Conservation (phyloP, 176 grass and related monocot species). For the Hyparrhenia diplandra region DNA sequence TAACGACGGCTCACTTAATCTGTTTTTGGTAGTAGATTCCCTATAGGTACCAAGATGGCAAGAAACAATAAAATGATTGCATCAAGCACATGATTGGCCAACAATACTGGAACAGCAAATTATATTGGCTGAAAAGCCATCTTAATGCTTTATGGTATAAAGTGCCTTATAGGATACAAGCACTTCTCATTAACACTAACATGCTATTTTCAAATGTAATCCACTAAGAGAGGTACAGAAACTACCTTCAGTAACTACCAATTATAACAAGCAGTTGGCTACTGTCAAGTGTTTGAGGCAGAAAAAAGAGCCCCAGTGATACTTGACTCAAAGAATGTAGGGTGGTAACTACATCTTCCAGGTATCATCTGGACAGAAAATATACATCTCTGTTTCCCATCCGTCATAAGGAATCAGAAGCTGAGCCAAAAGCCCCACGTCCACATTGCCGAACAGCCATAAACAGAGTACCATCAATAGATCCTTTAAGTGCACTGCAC, state of each 20-base stretch:
- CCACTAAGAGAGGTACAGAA: slow-evolving; percentile 39
- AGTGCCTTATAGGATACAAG: slow-evolving; percentile 18
- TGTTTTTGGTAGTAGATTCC: slow-evolving; percentile 2
- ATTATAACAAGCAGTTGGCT: slow-evolving; percentile 34
- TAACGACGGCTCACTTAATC: neutral
- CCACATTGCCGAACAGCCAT: slow-evolving; percentile 82
- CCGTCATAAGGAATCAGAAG: slow-evolving; percentile 75
- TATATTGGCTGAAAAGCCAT: slow-evolving; percentile 3
- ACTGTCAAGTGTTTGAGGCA: slow-evolving; percentile 33
- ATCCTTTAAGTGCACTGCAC: slow-evolving; percentile 61
- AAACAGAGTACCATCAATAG: slow-evolving; percentile 60
- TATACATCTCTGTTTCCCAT: slow-evolving; percentile 39
- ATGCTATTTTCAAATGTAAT: slow-evolving; percentile 27
- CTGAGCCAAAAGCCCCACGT: slow-evolving; percentile 64
- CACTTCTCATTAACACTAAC: slow-evolving; percentile 20
- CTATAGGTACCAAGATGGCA: neutral
- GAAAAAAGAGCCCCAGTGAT: slow-evolving; percentile 31
- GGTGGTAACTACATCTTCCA: slow-evolving; percentile 43
- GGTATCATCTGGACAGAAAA: slow-evolving; percentile 40
- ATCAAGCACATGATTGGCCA: slow-evolving; percentile 5
- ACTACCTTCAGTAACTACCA: slow-evolving; percentile 51
- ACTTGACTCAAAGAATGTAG: slow-evolving; percentile 49
- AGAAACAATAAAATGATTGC: slow-evolving; percentile 19
- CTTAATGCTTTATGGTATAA: neutral
- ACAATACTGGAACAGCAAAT: neutral